Evolutionary conservation across 805 yeast species (phyloP), one percentile per base, ranked within the genome.

Genomic region (Candida ortonii): DNA sequence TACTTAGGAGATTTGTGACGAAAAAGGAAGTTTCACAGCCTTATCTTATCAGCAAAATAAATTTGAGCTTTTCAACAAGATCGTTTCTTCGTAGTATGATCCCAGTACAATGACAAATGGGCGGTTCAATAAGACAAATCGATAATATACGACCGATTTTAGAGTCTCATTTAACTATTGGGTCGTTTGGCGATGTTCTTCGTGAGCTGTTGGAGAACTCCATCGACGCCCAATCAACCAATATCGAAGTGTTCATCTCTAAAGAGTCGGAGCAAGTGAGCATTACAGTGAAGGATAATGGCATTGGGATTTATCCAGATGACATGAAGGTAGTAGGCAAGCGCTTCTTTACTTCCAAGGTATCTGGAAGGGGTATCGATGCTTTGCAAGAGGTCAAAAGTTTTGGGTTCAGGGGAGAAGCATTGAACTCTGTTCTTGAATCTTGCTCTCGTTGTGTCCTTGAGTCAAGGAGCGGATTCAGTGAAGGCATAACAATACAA

Each of bases 331-430:
- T 45, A 2, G 50, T 83, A 1, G 87, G 83, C 0, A 30, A 43
- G 10, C 57, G 68, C 13, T 64, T 73, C 48, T 61, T 59, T 36
- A 81, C 90, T 0, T 79, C 89, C 0, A 84, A 81, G 46, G 27
- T 74, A 3, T 20, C 30, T 10, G 42, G 32, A 3, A 13, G 16
- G 8, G 5, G 10, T 5, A 21, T 32, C 28, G 1, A 57, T 1
- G 74, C 69, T 14, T 47, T 81, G 21, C 50, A 46, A 10, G 12
- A 30, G 0, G 53, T 70, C 3, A 33, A 34, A 1, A 73, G 81
- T 0, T 73, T 68, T 44, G 95, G 95, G 1, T 84, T 79, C 50
- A 67, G 84, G 30, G 95, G 95, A 1, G 84, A 80, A 46, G 83
- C 93, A 0, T 45, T 86, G 12, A 62, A 67, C 33, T 68, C 80